phyloP scores from a whole-genome alignment of 2,329 filamentous ascomycete species.

The Fusarium illudens region DNA sequence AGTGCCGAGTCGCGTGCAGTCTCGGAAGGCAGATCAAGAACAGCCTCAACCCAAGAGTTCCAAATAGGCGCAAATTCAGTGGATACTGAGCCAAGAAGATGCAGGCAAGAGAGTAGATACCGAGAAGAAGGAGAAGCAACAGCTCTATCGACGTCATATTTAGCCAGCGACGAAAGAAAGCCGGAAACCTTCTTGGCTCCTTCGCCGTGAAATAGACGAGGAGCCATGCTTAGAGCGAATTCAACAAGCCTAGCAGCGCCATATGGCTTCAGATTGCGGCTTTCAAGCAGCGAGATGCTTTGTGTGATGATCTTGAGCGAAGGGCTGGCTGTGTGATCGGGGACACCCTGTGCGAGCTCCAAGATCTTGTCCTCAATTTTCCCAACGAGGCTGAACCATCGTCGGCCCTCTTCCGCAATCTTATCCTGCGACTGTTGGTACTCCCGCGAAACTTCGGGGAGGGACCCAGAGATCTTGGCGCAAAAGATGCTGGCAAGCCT shows the following conservation, averaged over 20 bases:
- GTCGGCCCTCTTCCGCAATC: constrained; percentile 70
- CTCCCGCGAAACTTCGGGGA: constrained; percentile 83
- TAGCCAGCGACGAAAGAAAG: constrained; percentile 60
- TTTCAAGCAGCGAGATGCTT: constrained; percentile 55
- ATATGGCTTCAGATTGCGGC: constrained; percentile 65
- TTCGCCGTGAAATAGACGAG: constrained; percentile 52
- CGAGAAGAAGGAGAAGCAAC: constrained; percentile 74
- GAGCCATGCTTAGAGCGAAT: constrained; percentile 49
- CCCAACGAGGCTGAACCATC: constrained; percentile 70
- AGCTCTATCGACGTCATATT: constrained; percentile 64
- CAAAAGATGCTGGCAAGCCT: constrained; percentile 69
- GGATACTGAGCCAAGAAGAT: constrained; percentile 59
- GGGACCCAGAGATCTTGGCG: constrained; percentile 73
- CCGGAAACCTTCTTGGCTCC: constrained; percentile 50
- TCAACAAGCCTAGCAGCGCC: constrained; percentile 60
- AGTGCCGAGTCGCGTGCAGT: constrained; percentile 47
- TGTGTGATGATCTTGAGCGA: constrained; percentile 46
- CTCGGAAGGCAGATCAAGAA: constrained; percentile 48
- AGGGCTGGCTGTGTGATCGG: constrained; percentile 44
- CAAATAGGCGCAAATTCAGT: constrained; percentile 54
- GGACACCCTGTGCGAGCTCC: constrained; percentile 20
- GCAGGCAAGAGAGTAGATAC: constrained; percentile 72
- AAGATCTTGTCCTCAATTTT: constrained; percentile 52
- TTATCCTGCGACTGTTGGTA: constrained; percentile 75
- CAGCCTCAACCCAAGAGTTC: constrained; percentile 53